Evolutionary conservation across 2,329 filamentous ascomycete genomes (phyloP).

Genomic region (Calonectria pseudoreteaudii): DNA sequence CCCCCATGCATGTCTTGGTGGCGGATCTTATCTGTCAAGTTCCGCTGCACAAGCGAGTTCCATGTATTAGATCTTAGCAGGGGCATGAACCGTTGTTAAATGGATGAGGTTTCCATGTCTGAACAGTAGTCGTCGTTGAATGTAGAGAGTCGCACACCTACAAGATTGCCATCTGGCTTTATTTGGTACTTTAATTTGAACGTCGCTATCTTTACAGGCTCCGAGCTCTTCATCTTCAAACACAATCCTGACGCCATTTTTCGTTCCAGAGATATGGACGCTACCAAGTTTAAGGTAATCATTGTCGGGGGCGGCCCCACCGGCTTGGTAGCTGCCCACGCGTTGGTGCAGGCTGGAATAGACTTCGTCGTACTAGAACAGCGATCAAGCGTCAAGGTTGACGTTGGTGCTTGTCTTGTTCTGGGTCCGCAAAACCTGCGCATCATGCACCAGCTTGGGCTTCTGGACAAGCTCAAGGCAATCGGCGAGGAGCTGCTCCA

Average conservation of each 20-base stretch:
- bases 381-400: constrained; percentile 38
- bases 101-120: background rate
- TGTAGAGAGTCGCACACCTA: too few relatives aligned
- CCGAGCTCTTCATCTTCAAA: background rate
- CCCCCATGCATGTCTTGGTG: background rate
- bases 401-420: constrained; percentile 33
- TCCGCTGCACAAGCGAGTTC: background rate
- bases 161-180: background rate
- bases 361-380: constrained; percentile 54
- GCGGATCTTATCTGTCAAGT: background rate
- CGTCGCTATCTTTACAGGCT: background rate
- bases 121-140: too few relatives aligned
- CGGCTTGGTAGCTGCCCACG: constrained; percentile 44
- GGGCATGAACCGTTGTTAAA: background rate
- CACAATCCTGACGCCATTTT: background rate
- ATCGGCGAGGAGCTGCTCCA: background rate
- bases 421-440: constrained; percentile 18
- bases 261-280: background rate
- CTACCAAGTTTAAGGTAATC: constrained; percentile 37
- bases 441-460: constrained; percentile 24
- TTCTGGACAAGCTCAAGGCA: constrained; percentile 3
- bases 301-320: constrained; percentile 45
- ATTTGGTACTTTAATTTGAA: too few relatives aligned
- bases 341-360: constrained; percentile 43
- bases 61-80: background rate